Percentiles rank a stretch among this genome's conserved stretches.
Evolutionary conservation across 2,329 filamentous ascomycete species (phyloP).

Genomic region (Arthrobotrys musiformis): DNA sequence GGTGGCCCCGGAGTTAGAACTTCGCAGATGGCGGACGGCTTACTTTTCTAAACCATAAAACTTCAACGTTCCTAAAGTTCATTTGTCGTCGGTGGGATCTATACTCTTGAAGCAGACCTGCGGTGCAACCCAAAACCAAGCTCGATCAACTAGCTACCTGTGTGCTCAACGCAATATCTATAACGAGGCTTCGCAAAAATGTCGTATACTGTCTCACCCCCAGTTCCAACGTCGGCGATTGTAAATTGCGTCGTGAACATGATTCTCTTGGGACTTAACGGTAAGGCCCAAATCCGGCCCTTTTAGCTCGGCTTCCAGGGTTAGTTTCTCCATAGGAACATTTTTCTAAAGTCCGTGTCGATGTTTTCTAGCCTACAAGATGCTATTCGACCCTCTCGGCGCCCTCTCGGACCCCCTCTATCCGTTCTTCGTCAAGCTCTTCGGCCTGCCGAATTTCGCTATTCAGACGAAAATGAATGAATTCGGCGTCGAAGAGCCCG

Average conservation of each 20-base stretch:
- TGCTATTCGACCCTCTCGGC: constrained; percentile 44
- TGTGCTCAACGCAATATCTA: constrained; percentile 28
- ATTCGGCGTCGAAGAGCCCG: constrained; percentile 26
- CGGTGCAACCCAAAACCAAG: too few relatives aligned
- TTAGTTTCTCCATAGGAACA: too few relatives aligned
- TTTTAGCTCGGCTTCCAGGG: background rate
- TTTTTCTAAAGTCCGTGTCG: background rate
- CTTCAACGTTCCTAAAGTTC: background rate
- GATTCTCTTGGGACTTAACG: constrained; percentile 33
- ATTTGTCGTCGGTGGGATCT: too few relatives aligned
- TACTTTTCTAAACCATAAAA: background rate
- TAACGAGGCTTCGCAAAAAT: constrained; percentile 17
- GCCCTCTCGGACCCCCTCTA: constrained; percentile 46
- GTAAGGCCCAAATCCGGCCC: background rate
- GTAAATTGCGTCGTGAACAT: constrained; percentile 52
- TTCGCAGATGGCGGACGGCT: background rate
- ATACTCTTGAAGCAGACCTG: too few relatives aligned
- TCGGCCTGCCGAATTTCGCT: constrained; percentile 37
- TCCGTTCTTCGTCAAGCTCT: constrained; percentile 51
- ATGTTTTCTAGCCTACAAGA: constrained; percentile 39
- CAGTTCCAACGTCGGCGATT: constrained; percentile 49
- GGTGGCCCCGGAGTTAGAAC: background rate
- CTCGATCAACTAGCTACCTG: background rate
- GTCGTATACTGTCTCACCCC: constrained; percentile 28
- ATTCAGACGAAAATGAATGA: constrained; percentile 32